Percentiles rank a stretch among this genome's conserved stretches.
phyloP scores from a whole-genome alignment of 345 rosid genomes.

The Eucalyptus paniculata region DNA sequence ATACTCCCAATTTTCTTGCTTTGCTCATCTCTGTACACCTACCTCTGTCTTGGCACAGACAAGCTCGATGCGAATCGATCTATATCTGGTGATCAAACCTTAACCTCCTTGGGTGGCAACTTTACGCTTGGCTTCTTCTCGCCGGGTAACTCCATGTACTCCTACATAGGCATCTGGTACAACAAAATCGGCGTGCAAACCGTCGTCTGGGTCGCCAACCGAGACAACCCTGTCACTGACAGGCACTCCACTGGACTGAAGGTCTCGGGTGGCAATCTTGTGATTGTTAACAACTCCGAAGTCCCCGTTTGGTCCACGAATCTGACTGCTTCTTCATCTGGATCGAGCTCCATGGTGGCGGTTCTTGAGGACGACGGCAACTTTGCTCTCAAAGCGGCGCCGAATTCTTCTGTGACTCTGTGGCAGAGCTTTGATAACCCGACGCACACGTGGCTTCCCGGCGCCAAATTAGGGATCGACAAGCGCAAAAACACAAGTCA shows the following conservation, averaged over 20 bases:
- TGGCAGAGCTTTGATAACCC: constrained; percentile 85
- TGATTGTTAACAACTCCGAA: constrained; percentile 37
- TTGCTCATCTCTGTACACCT: constrained; percentile 2
- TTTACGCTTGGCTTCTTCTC: constrained; percentile 60
- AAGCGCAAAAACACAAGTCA: constrained; percentile 23
- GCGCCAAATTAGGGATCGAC: constrained; percentile 36
- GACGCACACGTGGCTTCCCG: constrained; percentile 65
- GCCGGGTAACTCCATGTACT: constrained; percentile 38
- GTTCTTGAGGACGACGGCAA: constrained; percentile 49
- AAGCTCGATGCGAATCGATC: constrained; percentile 31
- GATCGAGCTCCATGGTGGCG: constrained; percentile 16
- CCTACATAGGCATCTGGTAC: constrained; percentile 71
- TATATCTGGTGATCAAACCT: constrained; percentile 48
- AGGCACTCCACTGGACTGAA: constrained; percentile 26
- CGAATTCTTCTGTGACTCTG: constrained; percentile 1
- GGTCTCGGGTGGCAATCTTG: constrained; percentile 51
- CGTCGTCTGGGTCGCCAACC: constrained; percentile 72
- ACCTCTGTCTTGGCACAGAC: constrained; percentile 8
- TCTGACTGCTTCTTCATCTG: constrained; percentile 12
- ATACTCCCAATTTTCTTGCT: constrained; percentile 1
- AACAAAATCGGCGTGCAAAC: constrained; percentile 22
- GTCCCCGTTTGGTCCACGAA: constrained; percentile 58
- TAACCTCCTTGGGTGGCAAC: constrained; percentile 28
- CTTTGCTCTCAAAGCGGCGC: constrained; percentile 31
- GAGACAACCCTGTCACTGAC: constrained; percentile 39